Evolutionary conservation across 2,329 filamentous ascomycete genomes (phyloP).

Genomic region (Ascochyta rabiei): DNA sequence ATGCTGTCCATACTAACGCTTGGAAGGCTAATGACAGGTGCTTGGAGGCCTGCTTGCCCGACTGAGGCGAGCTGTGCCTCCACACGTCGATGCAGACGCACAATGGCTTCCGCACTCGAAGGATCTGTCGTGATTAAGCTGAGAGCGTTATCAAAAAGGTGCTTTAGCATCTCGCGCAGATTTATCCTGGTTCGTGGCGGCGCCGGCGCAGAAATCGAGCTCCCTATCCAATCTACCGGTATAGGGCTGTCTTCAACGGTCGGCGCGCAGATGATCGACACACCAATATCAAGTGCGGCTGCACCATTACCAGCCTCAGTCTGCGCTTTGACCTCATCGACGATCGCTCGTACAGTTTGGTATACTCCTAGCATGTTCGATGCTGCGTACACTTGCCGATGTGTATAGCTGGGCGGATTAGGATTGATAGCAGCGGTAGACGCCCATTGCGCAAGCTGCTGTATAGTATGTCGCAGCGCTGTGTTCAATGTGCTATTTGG

Average conservation of each 20-base stretch:
- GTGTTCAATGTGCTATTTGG: constrained; percentile 62
- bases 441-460: constrained; percentile 71
- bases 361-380: constrained; percentile 67
- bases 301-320: constrained; percentile 64
- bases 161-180: constrained; percentile 65
- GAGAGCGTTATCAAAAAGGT: constrained; percentile 64
- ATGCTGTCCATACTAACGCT: constrained; percentile 38
- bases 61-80: constrained; percentile 64
- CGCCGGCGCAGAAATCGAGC: constrained; percentile 31
- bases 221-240: constrained; percentile 42
- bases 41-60: constrained; percentile 31
- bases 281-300: constrained; percentile 71
- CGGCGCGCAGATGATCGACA: constrained; percentile 72
- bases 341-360: constrained; percentile 64
- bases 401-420: constrained; percentile 70
- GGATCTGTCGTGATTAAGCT: constrained; percentile 63
- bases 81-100: constrained; percentile 67
- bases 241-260: constrained; percentile 48
- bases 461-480: constrained; percentile 66
- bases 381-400: constrained; percentile 70
- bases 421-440: constrained; percentile 56
- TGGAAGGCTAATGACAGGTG: constrained; percentile 34
- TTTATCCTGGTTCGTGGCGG: constrained; percentile 54
- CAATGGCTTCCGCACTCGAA: constrained; percentile 64
- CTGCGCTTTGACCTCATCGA: constrained; percentile 71